Evolutionary conservation across 2,329 filamentous ascomycete genomes (phyloP).

Genomic region (Periglandula ipomoeae): DNA sequence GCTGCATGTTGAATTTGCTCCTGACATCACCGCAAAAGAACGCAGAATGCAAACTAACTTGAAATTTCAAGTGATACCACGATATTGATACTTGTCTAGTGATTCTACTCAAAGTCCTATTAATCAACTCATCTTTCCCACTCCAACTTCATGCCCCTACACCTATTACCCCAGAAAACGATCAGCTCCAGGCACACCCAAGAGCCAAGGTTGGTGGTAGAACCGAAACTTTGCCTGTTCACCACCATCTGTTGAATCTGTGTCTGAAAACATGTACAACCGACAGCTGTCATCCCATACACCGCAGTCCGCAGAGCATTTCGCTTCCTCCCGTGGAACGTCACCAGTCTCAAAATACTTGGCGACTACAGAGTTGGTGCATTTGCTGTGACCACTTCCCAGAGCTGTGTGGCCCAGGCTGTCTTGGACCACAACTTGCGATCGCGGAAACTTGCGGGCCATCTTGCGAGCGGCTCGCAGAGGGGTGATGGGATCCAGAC

Average conservation of each 20-base stretch:
- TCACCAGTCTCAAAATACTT: not conserved
- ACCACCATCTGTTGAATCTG: not conserved
- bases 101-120: too few relatives aligned
- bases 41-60: too few relatives aligned
- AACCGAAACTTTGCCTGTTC: not conserved
- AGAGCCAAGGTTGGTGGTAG: not conserved
- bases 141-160: too few relatives aligned
- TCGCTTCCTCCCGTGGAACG: not conserved
- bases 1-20: too few relatives aligned
- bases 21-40: too few relatives aligned
- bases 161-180: too few relatives aligned
- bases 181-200: not conserved
- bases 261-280: not conserved
- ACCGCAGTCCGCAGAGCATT: not conserved
- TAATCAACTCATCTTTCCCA: too few relatives aligned
- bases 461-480: slow-evolving; percentile 11
- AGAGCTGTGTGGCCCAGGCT: slow-evolving; percentile 11
- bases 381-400: not conserved
- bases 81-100: too few relatives aligned
- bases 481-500: slow-evolving; percentile 36
- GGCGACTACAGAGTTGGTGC: not conserved
- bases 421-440: slow-evolving; percentile 12
- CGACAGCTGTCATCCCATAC: not conserved
- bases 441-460: slow-evolving; percentile 11
- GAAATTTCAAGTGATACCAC: too few relatives aligned